A percentile compares a stretch with the other conserved stretches of the same genome.
phyloP scores from a whole-genome alignment of 192 early-diverging fungal species.

The Backusella westeae region DNA sequence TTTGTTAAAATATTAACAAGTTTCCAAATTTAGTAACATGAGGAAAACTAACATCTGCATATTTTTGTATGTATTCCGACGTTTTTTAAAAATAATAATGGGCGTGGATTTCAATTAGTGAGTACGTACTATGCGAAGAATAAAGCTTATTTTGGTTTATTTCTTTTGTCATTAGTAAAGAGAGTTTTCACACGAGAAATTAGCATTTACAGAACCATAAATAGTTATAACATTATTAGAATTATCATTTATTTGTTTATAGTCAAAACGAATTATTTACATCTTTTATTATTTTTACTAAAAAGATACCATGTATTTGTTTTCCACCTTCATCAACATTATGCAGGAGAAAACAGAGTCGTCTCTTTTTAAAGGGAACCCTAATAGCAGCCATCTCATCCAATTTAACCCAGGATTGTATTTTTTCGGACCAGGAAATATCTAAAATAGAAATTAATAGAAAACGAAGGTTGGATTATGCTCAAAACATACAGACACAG shows the following conservation, averaged over 20 bases:
- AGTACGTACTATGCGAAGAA: neutral
- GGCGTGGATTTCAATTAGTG: neutral
- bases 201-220: neutral
- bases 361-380: neutral
- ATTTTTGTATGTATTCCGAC: neutral
- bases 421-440: neutral
- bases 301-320: neutral
- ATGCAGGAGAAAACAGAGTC: conserved; percentile 4
- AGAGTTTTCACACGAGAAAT: neutral
- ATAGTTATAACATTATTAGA: neutral
- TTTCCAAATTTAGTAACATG: neutral
- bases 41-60: neutral
- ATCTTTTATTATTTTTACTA: conserved; percentile 5
- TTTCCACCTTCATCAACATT: neutral
- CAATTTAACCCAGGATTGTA: neutral
- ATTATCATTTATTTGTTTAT: neutral
- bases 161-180: neutral
- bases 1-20: neutral
- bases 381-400: neutral
- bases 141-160: neutral
- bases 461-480: neutral
- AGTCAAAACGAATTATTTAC: neutral
- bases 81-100: neutral
- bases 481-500: conserved; percentile 8
- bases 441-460: neutral